Percentiles rank a stretch among this genome's conserved stretches.
These are phyloP conservation scores for Aspergillus amoenus DNA, from an alignment of 2,329 filamentous ascomycete genomes.

Conservation along the genomic window DNA sequence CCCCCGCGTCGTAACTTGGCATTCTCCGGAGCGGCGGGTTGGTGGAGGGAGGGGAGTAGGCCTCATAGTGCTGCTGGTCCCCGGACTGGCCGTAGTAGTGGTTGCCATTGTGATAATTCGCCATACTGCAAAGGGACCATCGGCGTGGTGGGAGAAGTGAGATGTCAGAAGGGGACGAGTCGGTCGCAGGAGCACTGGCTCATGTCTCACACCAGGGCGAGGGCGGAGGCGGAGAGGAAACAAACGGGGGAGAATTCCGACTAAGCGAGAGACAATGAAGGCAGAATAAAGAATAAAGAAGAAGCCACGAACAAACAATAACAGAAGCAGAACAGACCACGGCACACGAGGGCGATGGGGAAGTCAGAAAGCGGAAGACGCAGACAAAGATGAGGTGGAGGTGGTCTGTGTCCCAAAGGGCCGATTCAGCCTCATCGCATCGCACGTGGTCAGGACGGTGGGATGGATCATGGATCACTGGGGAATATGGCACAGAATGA, in stretches of 20 bases:
- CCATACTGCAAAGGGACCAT: constrained; percentile 42
- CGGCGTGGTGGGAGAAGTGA: neutral
- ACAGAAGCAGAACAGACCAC: neutral
- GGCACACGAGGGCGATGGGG: neutral
- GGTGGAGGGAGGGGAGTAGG: constrained; percentile 42
- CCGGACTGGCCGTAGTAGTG: constrained; percentile 42
- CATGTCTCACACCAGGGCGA: neutral
- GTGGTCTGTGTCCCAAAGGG: neutral
- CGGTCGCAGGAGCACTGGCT: constrained; percentile 5
- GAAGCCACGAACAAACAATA: neutral
- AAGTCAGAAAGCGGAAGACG: neutral
- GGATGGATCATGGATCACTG: too few species aligned
- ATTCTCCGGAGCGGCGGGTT: constrained; percentile 52
- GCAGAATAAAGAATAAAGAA: neutral
- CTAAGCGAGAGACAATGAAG: constrained; percentile 2
- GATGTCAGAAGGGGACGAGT: neutral
- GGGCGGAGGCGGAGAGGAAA: neutral
- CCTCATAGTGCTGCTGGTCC: constrained; percentile 40
- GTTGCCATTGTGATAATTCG: constrained; percentile 57
- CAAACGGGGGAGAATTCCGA: neutral
- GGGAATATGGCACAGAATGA: too few species aligned
- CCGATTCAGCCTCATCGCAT: constrained; percentile 12
- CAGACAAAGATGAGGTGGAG: neutral
- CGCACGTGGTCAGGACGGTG: constrained; percentile 1
- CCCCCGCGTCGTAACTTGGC: constrained; percentile 73